Percentiles rank a stretch among this genome's conserved stretches.
phyloP scores from a whole-genome alignment of 129 eudicot genomes.

The Pittosporum tobira region DNA sequence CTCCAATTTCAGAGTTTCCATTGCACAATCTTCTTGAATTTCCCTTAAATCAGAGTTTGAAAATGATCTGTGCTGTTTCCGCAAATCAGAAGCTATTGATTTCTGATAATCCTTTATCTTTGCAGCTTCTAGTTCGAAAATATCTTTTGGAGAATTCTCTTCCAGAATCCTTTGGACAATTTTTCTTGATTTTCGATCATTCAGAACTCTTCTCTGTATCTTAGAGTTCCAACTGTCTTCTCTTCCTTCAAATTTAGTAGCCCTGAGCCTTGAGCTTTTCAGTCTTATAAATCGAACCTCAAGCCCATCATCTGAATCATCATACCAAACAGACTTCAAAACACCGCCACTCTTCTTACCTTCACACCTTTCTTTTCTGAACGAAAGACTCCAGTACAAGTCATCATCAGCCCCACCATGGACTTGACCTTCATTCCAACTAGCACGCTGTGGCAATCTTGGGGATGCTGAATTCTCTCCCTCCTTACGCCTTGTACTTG shows the following conservation, averaged over 20 bases:
- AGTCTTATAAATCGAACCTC: slow-evolving; percentile 19
- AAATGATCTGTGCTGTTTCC: slow-evolving; percentile 12
- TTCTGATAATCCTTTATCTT: slow-evolving; percentile 9
- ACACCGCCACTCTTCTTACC: slow-evolving; percentile 13
- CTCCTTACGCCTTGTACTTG: slow-evolving; percentile 2
- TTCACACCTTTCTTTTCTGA: slow-evolving; percentile 17
- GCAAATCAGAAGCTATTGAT: slow-evolving; percentile 8
- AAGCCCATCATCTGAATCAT: slow-evolving; percentile 27
- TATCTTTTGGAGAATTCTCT: slow-evolving; percentile 15
- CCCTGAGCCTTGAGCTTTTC: neutral
- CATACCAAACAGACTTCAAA: slow-evolving; percentile 16
- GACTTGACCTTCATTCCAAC: no score
- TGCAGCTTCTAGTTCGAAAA: slow-evolving; percentile 18
- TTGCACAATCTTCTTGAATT: slow-evolving; percentile 7
- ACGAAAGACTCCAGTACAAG: no score
- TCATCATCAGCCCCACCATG: no score
- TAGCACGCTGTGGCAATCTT: no score
- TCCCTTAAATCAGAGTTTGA: slow-evolving; percentile 7
- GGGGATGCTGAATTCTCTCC: slow-evolving; percentile 9
- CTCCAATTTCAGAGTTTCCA: slow-evolving; percentile 8
- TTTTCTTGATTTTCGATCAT: slow-evolving; percentile 7
- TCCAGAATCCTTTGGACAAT: slow-evolving; percentile 2
- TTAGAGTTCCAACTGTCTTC: neutral
- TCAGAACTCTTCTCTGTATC: neutral
- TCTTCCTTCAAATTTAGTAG: neutral